Percentiles rank a stretch among this genome's conserved stretches.
These are phyloP conservation scores for Inosperma sp. DNA, from an alignment of 768 basidiomycete genomes.

Conservation along the genomic window DNA sequence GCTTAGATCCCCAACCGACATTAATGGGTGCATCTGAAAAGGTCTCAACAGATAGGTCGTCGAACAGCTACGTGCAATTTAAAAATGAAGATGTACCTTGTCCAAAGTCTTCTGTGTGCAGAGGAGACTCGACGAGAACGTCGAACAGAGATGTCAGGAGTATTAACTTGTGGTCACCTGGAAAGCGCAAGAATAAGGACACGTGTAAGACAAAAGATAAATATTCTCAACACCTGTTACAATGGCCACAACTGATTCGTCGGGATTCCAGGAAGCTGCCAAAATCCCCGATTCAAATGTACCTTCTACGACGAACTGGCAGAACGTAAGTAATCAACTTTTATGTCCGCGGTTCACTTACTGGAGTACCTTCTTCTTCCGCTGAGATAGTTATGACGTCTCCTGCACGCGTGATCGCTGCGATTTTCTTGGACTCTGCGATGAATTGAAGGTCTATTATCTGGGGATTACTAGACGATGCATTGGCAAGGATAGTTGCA, in stretches of 20 bases:
- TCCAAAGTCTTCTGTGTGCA: slow-evolving; percentile 77
- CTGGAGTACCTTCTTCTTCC: slow-evolving; percentile 43
- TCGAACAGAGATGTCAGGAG: slow-evolving; percentile 89
- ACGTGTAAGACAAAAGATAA: neutral
- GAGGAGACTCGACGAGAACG: slow-evolving; percentile 70
- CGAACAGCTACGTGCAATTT: neutral
- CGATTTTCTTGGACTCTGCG: slow-evolving; percentile 65
- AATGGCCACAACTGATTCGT: slow-evolving; percentile 80
- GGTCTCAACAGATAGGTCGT: slow-evolving; percentile 11
- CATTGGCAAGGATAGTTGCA: slow-evolving; percentile 35
- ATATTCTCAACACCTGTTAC: slow-evolving; percentile 63
- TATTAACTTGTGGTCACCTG: slow-evolving; percentile 75
- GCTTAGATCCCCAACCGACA: slow-evolving; percentile 96
- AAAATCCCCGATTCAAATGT: slow-evolving; percentile 80
- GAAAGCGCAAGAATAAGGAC: neutral
- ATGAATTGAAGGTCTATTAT: slow-evolving; percentile 65
- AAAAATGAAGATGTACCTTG: slow-evolving; percentile 49
- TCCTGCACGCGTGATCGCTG: slow-evolving; percentile 66
- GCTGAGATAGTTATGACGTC: slow-evolving; percentile 73
- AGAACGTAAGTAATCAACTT: slow-evolving; percentile 16
- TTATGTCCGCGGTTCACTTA: slow-evolving; percentile 27
- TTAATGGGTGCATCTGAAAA: slow-evolving; percentile 79
- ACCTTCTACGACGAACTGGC: slow-evolving; percentile 76
- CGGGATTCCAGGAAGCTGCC: slow-evolving; percentile 86
- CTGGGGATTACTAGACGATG: slow-evolving; percentile 34